phyloP scores from a whole-genome alignment of 2,329 filamentous ascomycete species.

The Penicillium olsonii region DNA sequence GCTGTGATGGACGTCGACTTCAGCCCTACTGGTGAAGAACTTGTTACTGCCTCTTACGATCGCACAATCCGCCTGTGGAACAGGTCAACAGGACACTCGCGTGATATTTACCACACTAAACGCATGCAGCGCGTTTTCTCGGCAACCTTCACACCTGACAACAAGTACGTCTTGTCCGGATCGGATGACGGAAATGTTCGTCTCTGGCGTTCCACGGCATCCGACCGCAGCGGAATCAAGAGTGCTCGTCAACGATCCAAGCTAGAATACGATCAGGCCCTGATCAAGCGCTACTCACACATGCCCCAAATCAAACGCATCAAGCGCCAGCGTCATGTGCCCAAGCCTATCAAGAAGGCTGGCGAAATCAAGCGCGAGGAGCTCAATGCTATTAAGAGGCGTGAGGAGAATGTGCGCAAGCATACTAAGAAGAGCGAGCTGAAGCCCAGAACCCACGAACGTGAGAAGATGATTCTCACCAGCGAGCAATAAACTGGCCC shows the following conservation, averaged over 20 bases:
- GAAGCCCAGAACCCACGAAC: constrained; percentile 68
- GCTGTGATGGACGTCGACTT: constrained; percentile 98
- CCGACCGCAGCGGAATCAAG: constrained; percentile 80
- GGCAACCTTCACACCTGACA: constrained; percentile 81
- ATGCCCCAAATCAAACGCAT: constrained; percentile 97
- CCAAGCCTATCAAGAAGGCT: constrained; percentile 93
- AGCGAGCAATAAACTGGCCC: constrained; percentile 54
- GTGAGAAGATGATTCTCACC: constrained; percentile 89
- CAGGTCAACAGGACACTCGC: constrained; percentile 75
- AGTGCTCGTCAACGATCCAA: constrained; percentile 81
- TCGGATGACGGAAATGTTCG: constrained; percentile 91
- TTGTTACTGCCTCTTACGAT: constrained; percentile 87
- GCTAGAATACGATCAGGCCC: constrained; percentile 85
- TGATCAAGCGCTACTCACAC: constrained; percentile 82
- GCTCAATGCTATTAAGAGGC: constrained; percentile 80
- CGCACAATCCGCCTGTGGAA: constrained; percentile 85
- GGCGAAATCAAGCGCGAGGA: constrained; percentile 92
- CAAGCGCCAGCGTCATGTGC: constrained; percentile 84
- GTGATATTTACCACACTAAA: constrained; percentile 96
- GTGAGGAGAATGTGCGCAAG: constrained; percentile 90
- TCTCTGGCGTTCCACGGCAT: constrained; percentile 86
- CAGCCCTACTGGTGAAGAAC: constrained; percentile 88
- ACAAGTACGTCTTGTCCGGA: constrained; percentile 84
- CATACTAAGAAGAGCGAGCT: constrained; percentile 82
- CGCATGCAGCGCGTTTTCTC: constrained; percentile 95